Evolutionary conservation across 1,284 basidiomycete genomes (phyloP).

Genomic region (Chiua sp.): DNA sequence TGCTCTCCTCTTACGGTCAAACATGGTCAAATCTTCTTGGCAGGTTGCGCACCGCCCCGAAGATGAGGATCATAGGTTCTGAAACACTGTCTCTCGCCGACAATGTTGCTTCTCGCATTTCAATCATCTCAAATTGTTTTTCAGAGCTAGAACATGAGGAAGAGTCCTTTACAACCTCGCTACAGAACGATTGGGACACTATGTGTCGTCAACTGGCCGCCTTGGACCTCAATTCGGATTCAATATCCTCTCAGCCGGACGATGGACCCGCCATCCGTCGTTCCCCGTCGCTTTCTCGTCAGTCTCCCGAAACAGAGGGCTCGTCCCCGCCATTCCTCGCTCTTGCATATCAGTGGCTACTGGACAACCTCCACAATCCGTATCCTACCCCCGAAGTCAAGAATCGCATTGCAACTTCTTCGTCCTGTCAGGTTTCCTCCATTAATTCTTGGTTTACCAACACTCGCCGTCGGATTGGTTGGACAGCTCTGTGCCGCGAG

Average conservation of each 20-base stretch:
- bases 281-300: background rate
- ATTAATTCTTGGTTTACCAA: constrained; percentile 57
- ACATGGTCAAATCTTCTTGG: constrained; percentile 7
- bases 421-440: constrained; percentile 17
- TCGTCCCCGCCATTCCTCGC: background rate
- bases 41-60: background rate
- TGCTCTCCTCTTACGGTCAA: constrained; percentile 8
- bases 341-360: constrained; percentile 37
- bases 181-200: constrained; percentile 11
- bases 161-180: background rate
- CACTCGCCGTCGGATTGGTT: constrained; percentile 55
- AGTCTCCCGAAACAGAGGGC: fast-evolving
- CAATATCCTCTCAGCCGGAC: background rate
- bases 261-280: too few species aligned
- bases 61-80: background rate
- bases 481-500: constrained; percentile 48
- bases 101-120: constrained; percentile 11
- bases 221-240: background rate
- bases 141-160: constrained; percentile 5
- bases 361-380: constrained; percentile 53
- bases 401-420: constrained; percentile 14
- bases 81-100: constrained; percentile 8
- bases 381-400: constrained; percentile 47
- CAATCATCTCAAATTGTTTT: constrained; percentile 8
- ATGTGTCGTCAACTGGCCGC: constrained; percentile 4